Evolutionary conservation across 208 protist genomes (phyloP).

Genomic region (Trichomonas vaginalis): DNA sequence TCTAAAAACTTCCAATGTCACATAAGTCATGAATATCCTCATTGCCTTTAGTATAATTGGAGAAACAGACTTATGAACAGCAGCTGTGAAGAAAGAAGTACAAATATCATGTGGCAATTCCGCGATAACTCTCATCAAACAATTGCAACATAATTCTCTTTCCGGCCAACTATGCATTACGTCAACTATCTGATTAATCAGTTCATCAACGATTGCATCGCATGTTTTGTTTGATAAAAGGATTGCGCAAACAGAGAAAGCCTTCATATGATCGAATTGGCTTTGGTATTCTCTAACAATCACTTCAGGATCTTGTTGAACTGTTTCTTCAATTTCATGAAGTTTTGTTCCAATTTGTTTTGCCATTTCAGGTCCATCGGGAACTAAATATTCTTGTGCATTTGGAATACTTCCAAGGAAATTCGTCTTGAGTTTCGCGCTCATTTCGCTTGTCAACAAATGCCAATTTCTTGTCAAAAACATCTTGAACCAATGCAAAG

Average conservation of each 20-base stretch:
- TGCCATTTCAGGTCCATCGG: neutral
- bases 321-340: neutral
- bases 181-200: neutral
- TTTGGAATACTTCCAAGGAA: neutral
- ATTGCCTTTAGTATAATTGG: neutral
- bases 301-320: neutral
- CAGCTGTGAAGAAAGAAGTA: neutral
- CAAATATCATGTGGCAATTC: neutral
- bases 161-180: too few species aligned
- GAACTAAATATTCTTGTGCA: neutral
- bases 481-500: neutral
- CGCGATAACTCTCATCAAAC: neutral
- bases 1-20: neutral
- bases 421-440: neutral
- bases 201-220: neutral
- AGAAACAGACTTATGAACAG: neutral
- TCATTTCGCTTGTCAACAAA: neutral
- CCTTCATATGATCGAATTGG: neutral
- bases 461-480: neutral
- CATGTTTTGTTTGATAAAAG: neutral
- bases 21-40: neutral
- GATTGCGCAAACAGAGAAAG: neutral
- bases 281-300: neutral
- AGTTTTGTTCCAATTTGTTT: neutral
- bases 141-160: neutral